phyloP scores from a whole-genome alignment of 176 grass and related monocot genomes.

The Pharus latifolius region DNA sequence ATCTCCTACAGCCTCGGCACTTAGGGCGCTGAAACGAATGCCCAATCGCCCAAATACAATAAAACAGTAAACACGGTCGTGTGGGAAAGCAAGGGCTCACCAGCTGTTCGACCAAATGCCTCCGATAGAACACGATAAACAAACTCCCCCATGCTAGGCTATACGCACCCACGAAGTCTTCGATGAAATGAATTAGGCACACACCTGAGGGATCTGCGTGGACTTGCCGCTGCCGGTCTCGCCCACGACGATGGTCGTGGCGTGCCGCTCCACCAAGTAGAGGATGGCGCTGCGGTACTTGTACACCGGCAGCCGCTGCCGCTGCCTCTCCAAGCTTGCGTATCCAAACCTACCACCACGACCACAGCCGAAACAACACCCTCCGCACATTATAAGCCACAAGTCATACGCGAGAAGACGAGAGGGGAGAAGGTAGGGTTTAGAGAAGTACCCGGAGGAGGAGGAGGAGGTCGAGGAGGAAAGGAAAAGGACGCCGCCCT shows the following conservation, averaged over 20 bases:
- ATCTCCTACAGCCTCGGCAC: too few relatives aligned
- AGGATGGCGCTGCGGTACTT: constrained; percentile 81
- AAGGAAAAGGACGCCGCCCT: constrained; percentile 73
- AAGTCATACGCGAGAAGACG: background rate
- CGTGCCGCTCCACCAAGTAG: constrained; percentile 79
- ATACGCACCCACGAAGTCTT: background rate
- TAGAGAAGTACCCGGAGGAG: constrained; percentile 46
- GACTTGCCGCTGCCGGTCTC: constrained; percentile 95
- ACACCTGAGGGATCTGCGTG: constrained; percentile 90
- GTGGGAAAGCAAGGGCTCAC: background rate
- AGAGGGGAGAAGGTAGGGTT: constrained; percentile 10
- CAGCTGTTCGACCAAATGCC: constrained; percentile 26
- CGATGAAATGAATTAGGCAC: background rate
- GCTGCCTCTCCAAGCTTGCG: constrained; percentile 65
- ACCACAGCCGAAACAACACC: background rate
- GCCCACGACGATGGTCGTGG: constrained; percentile 78
- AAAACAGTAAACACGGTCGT: background rate
- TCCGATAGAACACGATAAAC: background rate
- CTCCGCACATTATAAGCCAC: background rate
- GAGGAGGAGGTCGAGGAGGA: constrained; percentile 28
- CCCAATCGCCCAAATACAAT: background rate
- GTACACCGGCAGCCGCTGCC: constrained; percentile 75
- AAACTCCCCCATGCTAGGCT: background rate
- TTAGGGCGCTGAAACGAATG: too few relatives aligned
- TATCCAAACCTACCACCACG: constrained; percentile 42